Conservation (phyloP, 2,329 filamentous ascomycete species). For the Fusarium acutatum region DNA sequence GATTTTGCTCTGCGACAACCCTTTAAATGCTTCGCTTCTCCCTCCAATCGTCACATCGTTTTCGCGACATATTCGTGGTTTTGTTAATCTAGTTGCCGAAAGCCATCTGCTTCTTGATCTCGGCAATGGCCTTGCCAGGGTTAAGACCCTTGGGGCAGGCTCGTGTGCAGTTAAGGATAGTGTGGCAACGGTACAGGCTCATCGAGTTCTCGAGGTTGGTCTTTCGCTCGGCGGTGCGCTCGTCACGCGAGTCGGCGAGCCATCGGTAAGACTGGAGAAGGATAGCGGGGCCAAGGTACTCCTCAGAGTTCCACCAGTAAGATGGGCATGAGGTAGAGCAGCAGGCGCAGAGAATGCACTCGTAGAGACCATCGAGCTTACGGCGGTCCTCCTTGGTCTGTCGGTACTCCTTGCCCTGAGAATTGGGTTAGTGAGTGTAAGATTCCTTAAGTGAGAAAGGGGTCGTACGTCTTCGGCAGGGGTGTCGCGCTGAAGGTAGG, state of each 20-base stretch:
- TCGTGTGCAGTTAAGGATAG: constrained; percentile 97
- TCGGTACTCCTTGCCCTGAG: constrained; percentile 87
- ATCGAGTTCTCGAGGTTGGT: constrained; percentile 96
- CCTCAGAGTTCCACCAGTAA: constrained; percentile 99
- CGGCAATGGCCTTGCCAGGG: constrained; percentile 91
- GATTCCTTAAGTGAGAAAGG: not conserved
- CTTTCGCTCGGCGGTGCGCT: constrained; percentile 88
- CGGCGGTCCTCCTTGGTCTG: constrained; percentile 91
- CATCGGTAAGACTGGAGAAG: constrained; percentile 98
- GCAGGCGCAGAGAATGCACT: constrained; percentile 99
- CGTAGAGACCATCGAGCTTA: constrained; percentile 98
- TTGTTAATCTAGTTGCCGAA: constrained; percentile 47
- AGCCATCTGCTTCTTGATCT: constrained; percentile 98
- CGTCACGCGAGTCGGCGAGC: constrained; percentile 94
- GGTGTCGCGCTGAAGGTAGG: constrained; percentile 92
- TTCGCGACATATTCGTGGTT: constrained; percentile 13
- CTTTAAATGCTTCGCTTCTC: constrained; percentile 28
- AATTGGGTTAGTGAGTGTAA: constrained; percentile 7
- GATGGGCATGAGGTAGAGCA: constrained; percentile 99
- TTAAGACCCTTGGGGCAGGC: constrained; percentile 99
- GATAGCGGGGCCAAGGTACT: constrained; percentile 96
- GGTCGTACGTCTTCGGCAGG: constrained; percentile 77
- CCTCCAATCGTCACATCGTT: constrained; percentile 28
- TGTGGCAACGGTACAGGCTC: constrained; percentile 99
- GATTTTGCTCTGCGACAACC: constrained; percentile 33